These are phyloP conservation scores for Cladosporium sp. DNA, from an alignment of 2,329 filamentous ascomycete genomes.

Conservation along the genomic window DNA sequence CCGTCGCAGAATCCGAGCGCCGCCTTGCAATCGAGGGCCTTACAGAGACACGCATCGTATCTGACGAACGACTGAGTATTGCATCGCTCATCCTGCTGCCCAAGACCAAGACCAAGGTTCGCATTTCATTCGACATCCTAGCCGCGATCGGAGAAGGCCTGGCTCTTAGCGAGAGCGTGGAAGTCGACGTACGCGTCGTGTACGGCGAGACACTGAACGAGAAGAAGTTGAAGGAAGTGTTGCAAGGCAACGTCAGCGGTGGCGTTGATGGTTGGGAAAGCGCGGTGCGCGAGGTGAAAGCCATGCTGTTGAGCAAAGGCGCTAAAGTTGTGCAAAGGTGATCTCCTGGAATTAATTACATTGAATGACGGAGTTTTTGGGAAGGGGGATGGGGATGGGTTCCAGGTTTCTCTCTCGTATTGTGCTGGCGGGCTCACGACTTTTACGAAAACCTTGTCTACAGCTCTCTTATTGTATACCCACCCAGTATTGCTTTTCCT, in stretches of 20 bases:
- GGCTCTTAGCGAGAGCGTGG: conserved; percentile 47
- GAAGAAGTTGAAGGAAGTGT: conserved; percentile 72
- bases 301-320: conserved; percentile 39
- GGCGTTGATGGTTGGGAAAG: conserved; percentile 46
- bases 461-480: neutral
- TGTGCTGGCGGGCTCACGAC: neutral
- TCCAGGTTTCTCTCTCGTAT: neutral
- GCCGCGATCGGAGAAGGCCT: conserved; percentile 55
- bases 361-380: neutral
- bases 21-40: conserved; percentile 66
- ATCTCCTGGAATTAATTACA: neutral
- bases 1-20: conserved; percentile 62
- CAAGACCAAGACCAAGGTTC: conserved; percentile 68
- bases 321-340: conserved; percentile 13
- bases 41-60: conserved; percentile 63
- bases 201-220: conserved; percentile 80
- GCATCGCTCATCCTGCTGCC: conserved; percentile 63
- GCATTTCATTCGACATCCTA: conserved; percentile 60
- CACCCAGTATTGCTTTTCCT: neutral
- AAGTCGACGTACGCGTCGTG: conserved; percentile 59
- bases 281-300: conserved; percentile 47
- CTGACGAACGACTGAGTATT: conserved; percentile 67
- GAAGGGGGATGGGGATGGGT: neutral
- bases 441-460: conserved; percentile 1
- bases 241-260: conserved; percentile 56